These are phyloP conservation scores for Leccinellum rugosiceps DNA, from an alignment of 768 basidiomycete species.

Conservation along the genomic window DNA sequence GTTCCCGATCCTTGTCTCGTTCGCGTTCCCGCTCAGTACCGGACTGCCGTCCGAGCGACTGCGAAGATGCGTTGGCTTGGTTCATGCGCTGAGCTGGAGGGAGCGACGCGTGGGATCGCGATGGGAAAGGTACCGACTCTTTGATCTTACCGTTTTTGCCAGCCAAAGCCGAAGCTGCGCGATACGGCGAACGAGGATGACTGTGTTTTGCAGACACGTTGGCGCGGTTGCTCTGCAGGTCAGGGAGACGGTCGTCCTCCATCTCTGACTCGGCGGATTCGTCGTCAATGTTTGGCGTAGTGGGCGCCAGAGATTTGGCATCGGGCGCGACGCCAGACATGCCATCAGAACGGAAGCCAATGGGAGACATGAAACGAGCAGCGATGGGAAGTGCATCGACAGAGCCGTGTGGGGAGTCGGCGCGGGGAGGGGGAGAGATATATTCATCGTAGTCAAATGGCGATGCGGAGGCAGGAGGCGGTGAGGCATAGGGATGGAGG, in stretches of 20 bases:
- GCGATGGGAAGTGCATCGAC: constrained; percentile 81
- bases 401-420: constrained; percentile 69
- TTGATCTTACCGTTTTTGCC: constrained; percentile 38
- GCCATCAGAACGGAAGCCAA: constrained; percentile 45
- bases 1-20: constrained; percentile 43
- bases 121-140: constrained; percentile 69
- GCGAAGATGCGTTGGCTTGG: constrained; percentile 57
- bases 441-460: constrained; percentile 72
- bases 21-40: constrained; percentile 43
- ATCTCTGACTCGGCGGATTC: constrained; percentile 76
- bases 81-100: constrained; percentile 57
- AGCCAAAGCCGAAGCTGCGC: constrained; percentile 43
- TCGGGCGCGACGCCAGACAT: constrained; percentile 39
- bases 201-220: constrained; percentile 48
- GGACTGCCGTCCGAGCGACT: constrained; percentile 73
- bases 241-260: constrained; percentile 49
- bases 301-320: constrained; percentile 45
- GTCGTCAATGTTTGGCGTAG: constrained; percentile 62
- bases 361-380: constrained; percentile 83
- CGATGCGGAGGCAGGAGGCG: constrained; percentile 41
- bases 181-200: constrained; percentile 79
- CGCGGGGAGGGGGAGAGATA: constrained; percentile 38
- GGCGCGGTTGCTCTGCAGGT: constrained; percentile 18
- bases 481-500: constrained; percentile 70
- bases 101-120: constrained; percentile 75